Conservation (phyloP, 2,329 filamentous ascomycete species). For the Fusarium verrucosum region DNA sequence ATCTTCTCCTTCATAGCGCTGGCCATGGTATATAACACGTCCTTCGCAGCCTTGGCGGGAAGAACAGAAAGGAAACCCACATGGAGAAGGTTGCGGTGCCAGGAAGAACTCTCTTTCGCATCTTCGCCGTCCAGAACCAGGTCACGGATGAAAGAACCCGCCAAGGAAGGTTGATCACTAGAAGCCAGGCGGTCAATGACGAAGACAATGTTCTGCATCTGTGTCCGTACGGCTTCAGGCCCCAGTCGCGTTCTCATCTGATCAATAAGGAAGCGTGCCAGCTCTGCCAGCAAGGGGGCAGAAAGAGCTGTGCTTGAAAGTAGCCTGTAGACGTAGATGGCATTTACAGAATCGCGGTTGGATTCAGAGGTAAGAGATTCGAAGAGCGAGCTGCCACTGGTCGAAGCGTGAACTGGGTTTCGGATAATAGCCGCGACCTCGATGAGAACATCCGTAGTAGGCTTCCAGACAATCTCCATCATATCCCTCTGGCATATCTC, state of each 20-base stretch:
- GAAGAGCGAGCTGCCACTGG: background rate
- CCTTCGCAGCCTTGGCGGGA: slow-evolving; percentile 35
- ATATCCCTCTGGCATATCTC: slow-evolving; percentile 6
- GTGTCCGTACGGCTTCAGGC: slow-evolving; percentile 4
- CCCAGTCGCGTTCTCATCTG: slow-evolving; percentile 30
- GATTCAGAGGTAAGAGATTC: background rate
- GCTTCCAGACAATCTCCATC: slow-evolving; percentile 44
- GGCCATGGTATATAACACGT: slow-evolving; percentile 44
- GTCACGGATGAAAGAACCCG: slow-evolving; percentile 45
- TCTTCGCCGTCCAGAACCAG: slow-evolving; percentile 44
- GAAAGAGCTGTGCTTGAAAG: slow-evolving; percentile 1
- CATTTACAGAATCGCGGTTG: background rate
- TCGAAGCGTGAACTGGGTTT: slow-evolving; percentile 7
- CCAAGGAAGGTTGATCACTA: slow-evolving; percentile 46
- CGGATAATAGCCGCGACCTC: slow-evolving; percentile 33
- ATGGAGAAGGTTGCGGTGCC: slow-evolving; percentile 47
- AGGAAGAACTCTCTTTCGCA: slow-evolving; percentile 43
- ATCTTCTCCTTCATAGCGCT: slow-evolving; percentile 45
- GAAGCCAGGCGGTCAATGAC: slow-evolving; percentile 39
- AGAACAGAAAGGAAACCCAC: slow-evolving; percentile 43
- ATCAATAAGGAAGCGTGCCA: slow-evolving; percentile 33
- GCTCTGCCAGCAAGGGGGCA: slow-evolving; percentile 17
- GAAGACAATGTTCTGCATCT: slow-evolving; percentile 23
- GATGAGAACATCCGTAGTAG: slow-evolving; percentile 44
- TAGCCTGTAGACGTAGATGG: slow-evolving; percentile 23